Base-by-base conservation (phyloP, 2,329 filamentous ascomycete species). In the Calycina herbarum region DNA sequence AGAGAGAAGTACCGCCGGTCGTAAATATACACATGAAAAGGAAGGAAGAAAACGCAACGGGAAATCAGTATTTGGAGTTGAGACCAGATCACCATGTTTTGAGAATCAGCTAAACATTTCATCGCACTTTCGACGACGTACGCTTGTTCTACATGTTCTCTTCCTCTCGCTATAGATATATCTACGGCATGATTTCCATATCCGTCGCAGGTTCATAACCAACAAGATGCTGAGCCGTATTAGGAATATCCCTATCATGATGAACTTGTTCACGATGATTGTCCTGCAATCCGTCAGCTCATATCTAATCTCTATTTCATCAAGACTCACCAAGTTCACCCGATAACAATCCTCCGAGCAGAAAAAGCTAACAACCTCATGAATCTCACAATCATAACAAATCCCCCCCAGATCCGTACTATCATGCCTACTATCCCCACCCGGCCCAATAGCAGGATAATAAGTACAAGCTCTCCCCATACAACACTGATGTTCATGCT, bases 281-380 rank as follows among this genome's bases (percentile, higher is more conserved):
- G 2, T 60, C 54, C 65, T 67, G 29, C 3, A 40, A 42, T 61
- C 20, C 64, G 57, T 45, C 6, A 35, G 15, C 13, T 62, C 17
- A 31, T 29, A 54, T 7, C 11, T 20, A 54, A 7, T 24, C n/a
- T 10, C 4, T 4, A 8, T 24, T 10, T 45, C 45, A 29, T 5
- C 7, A 29, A 61, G 8, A 65, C 68, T 24, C 63, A 73, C 72
- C 56, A 71, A 58, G 64, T 73, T 74, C 27, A 67, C 62, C 33
- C 63, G 33, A 62, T 73, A 72, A 60, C 72, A 74, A 2, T 69
- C 64, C 5, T 65, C 61, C 1, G 71, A 73, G 64, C 72, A 74
- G 57, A 71, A 74, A 48, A 68, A 70, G n/a, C 66, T 70, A 7
- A 69, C 56, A 6, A 69, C 40, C 15, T 69, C 68, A 42, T 72